Evolutionary conservation across 306 rosid genomes (phyloP).

Genomic region (Datisca glomerata): DNA sequence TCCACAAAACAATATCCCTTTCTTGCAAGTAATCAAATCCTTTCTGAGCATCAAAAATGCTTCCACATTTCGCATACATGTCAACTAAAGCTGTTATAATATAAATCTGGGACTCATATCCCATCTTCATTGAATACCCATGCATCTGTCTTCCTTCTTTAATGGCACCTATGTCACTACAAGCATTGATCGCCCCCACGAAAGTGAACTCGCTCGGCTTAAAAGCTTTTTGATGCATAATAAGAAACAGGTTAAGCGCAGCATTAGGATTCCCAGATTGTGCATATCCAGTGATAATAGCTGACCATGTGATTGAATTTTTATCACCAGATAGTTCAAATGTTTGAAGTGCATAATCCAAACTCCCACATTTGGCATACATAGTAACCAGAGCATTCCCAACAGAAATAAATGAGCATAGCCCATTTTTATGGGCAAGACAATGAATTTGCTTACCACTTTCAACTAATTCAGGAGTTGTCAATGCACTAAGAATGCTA

Average conservation of each 20-base stretch:
- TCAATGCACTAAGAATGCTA: constrained; percentile 52
- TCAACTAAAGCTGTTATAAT: constrained; percentile 75
- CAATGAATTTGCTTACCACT: constrained; percentile 66
- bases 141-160: constrained; percentile 67
- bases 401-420: constrained; percentile 42
- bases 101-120: constrained; percentile 52
- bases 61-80: constrained; percentile 77
- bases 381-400: constrained; percentile 71
- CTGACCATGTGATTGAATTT: constrained; percentile 85
- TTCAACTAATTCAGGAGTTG: constrained; percentile 16
- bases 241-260: constrained; percentile 45
- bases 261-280: constrained; percentile 57
- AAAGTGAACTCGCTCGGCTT: constrained; percentile 58
- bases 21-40: constrained; percentile 53
- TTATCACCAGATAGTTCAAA: constrained; percentile 41
- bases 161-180: constrained; percentile 49
- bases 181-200: constrained; percentile 71
- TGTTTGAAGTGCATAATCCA: constrained; percentile 56
- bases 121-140: constrained; percentile 56
- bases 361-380: constrained; percentile 69
- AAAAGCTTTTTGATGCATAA: constrained; percentile 47
- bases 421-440: constrained; percentile 45
- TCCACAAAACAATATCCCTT: constrained; percentile 79
- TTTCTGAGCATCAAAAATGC: constrained; percentile 43
- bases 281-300: constrained; percentile 70